These are phyloP conservation scores for Colletotrichum chlorophyti DNA, from an alignment of 2,329 filamentous ascomycete genomes.

Conservation along the genomic window DNA sequence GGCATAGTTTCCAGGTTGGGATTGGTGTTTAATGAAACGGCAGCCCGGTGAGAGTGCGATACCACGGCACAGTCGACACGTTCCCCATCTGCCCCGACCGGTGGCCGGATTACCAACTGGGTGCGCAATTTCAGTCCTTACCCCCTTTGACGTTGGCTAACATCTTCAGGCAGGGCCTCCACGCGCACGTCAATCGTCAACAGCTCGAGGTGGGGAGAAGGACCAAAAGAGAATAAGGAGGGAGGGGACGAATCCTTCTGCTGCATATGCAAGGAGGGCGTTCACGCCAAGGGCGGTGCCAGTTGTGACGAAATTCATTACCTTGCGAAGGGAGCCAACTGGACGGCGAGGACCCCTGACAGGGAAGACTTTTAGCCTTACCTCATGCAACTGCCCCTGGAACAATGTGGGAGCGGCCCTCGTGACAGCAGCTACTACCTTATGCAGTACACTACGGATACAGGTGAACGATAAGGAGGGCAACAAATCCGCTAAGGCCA, in stretches of 20 bases:
- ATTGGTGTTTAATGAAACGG: constrained; percentile 26
- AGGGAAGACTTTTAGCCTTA: neutral
- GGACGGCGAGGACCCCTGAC: constrained; percentile 10
- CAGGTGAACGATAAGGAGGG: neutral
- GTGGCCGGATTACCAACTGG: neutral
- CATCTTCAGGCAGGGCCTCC: constrained; percentile 16
- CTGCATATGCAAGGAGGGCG: constrained; percentile 21
- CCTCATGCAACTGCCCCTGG: constrained; percentile 2
- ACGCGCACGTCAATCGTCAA: constrained; percentile 26
- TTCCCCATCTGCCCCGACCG: neutral
- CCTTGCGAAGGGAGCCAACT: constrained; percentile 13
- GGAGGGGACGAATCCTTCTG: neutral
- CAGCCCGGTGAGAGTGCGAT: constrained; percentile 18
- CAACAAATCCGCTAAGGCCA: constrained; percentile 5
- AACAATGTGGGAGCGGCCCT: neutral
- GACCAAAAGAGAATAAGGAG: neutral
- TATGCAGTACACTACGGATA: no score
- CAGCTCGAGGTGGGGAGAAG: neutral
- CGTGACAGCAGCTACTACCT: constrained; percentile 7
- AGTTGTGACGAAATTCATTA: constrained; percentile 16
- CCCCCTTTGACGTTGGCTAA: constrained; percentile 13
- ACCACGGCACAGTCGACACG: neutral
- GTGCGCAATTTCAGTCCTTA: constrained; percentile 19
- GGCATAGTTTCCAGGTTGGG: constrained; percentile 17
- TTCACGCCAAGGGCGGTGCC: neutral